Evolutionary conservation across 352 stramenopile genomes (phyloP).

Genomic region (Globisporangium nagaii): DNA sequence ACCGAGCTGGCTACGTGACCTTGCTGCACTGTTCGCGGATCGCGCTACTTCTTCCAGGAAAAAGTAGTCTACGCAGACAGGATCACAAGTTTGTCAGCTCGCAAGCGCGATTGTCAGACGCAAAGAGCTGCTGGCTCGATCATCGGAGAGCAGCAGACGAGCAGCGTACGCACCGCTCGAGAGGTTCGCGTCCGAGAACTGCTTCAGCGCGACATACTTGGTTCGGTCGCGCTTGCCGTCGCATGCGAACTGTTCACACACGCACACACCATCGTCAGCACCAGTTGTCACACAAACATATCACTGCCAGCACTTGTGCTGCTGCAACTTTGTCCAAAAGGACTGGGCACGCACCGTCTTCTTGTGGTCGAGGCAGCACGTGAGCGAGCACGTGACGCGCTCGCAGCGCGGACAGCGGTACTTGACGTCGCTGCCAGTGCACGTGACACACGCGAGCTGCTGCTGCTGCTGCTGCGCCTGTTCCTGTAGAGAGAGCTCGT

Average conservation of each 20-base stretch:
- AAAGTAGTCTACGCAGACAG: slow-evolving; percentile 50
- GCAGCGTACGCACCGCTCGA: slow-evolving; percentile 49
- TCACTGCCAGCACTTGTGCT: not conserved
- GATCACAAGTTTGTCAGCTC: not conserved
- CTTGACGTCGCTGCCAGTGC: slow-evolving; percentile 53
- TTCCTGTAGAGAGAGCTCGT: not conserved
- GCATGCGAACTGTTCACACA: slow-evolving; percentile 50
- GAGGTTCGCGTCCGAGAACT: slow-evolving; percentile 73
- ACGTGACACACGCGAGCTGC: slow-evolving; percentile 35
- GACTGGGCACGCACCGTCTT: slow-evolving; percentile 53
- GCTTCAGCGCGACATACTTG: slow-evolving; percentile 67
- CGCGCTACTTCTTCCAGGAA: slow-evolving; percentile 68
- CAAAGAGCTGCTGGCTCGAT: too few species aligned
- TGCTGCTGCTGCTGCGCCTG: slow-evolving; percentile 11
- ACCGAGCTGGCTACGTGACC: slow-evolving; percentile 37
- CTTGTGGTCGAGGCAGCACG: slow-evolving; percentile 78
- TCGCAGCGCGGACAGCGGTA: slow-evolving; percentile 84
- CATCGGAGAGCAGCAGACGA: too few species aligned
- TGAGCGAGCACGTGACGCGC: slow-evolving; percentile 75
- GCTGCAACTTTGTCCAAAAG: too few species aligned
- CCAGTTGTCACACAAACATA: slow-evolving; percentile 7
- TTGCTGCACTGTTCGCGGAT: slow-evolving; percentile 40
- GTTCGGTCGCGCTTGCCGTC: slow-evolving; percentile 80
- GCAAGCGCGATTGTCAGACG: too few species aligned
- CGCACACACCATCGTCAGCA: not conserved